Percentiles rank a stretch among this genome's conserved stretches.
Conservation (phyloP, 1,139 yeast genomes). For the Sugiyamaella grinbergsii region DNA sequence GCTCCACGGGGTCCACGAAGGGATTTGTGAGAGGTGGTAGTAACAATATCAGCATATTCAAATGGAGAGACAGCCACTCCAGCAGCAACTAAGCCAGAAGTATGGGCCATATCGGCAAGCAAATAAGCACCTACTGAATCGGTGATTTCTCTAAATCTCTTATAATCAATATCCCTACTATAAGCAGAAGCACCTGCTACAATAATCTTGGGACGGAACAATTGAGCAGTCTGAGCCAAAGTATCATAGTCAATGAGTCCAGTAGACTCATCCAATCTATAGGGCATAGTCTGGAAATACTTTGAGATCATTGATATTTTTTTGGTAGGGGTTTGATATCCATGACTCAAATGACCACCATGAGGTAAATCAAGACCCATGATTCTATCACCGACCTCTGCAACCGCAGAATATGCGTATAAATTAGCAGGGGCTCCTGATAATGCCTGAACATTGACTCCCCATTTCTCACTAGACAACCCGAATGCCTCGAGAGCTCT, state of each 20-base stretch:
- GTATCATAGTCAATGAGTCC: slow-evolving; percentile 95
- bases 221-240: slow-evolving; percentile 83
- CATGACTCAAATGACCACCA: slow-evolving; percentile 98
- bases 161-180: slow-evolving; percentile 92
- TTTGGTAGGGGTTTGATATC: slow-evolving; percentile 94
- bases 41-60: slow-evolving; percentile 94
- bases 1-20: slow-evolving; percentile 99
- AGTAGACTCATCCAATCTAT: slow-evolving; percentile 86
- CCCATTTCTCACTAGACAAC: slow-evolving; percentile 85
- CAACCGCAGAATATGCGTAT: slow-evolving; percentile 91
- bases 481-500: slow-evolving; percentile 90
- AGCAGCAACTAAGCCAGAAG: slow-evolving; percentile 93
- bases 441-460: slow-evolving; percentile 94
- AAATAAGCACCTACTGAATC: slow-evolving; percentile 96
- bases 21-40: slow-evolving; percentile 97
- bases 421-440: slow-evolving; percentile 98
- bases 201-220: slow-evolving; percentile 92
- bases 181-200: slow-evolving; percentile 99
- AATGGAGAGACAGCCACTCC: slow-evolving; percentile 97
- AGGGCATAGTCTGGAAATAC: slow-evolving; percentile 98
- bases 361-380: slow-evolving; percentile 98
- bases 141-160: slow-evolving; percentile 94
- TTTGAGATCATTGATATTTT: slow-evolving; percentile 95
- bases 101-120: slow-evolving; percentile 98
- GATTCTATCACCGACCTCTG: slow-evolving; percentile 92